Base-by-base conservation (phyloP, 225 moss, liverwort and hornwort species). In the Sphagnum contortum region DNA sequence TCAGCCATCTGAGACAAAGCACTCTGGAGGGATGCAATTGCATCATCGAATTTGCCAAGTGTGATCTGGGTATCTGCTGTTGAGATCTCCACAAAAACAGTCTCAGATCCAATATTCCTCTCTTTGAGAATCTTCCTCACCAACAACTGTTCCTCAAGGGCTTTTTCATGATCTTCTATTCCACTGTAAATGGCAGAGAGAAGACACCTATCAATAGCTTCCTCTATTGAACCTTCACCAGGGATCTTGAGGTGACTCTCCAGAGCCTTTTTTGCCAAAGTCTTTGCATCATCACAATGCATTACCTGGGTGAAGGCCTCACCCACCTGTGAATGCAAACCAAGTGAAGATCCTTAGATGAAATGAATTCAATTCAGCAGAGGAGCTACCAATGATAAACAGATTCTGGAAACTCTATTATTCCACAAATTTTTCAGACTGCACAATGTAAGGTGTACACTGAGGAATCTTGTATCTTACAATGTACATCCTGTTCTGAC, bases 31-130 rank as follows among this genome's bases (percentile, higher is more conserved):
- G 89, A 84, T 45, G 88, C 71, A 44, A 96, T 81, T 44, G 92
- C 95, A 52, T 90, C 92, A 54, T 92, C 88, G 58, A 88, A 96
- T 76, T 80, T 88, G n/a, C 90, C 87, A 50, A 96, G 79, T 12
- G 86, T 88, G 55, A 92, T 83, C 62, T 92, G 84, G 7, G 92
- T 85, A 75, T 90, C 92, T 48, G 92, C 92, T 13, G 86, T 92
- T 64, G 92, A 90, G 57, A 96, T 90, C 69, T 96, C 92, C 3
- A 92, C 90, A 77, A 92, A 96, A n/a, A 83, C 82, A 8, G 84
- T 86, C 70, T 96, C 89, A 8, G 84, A 84, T 6, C 72, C 81
- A 64, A 90, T 71, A 46, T 76, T 48, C 64, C 79, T 85, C 29
- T 71, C 71, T 45, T 75, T 75, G 48, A 96, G 69, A 51, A 96